Conservation (phyloP, 208 protist genomes). For the Leishmania amazonensis region DNA sequence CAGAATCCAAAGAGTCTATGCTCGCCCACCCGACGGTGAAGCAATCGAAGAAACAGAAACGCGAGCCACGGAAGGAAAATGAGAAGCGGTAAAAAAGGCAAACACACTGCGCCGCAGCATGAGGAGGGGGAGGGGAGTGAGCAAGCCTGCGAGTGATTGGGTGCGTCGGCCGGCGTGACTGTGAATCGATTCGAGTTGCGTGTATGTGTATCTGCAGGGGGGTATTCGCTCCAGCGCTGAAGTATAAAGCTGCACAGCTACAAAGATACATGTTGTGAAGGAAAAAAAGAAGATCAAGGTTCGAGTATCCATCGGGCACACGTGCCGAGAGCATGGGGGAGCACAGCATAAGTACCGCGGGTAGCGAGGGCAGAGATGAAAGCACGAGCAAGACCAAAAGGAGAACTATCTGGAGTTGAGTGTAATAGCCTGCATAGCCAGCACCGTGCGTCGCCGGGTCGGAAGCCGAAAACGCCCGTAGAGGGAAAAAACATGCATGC, state of each 20-base stretch:
- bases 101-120: neutral
- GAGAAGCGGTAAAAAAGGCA: neutral
- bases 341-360: neutral
- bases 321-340: neutral
- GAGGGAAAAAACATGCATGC: neutral
- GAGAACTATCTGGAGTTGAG: neutral
- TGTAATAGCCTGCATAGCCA: neutral
- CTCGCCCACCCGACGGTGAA: neutral
- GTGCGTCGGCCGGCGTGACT: neutral
- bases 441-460: neutral
- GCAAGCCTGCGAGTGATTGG: neutral
- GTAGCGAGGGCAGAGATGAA: neutral
- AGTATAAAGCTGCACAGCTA: neutral
- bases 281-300: neutral
- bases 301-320: neutral
- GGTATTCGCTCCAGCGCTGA: neutral
- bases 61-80: neutral
- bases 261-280: slow-evolving; percentile 1
- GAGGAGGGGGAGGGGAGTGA: neutral
- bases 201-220: neutral
- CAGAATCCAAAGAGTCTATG: neutral
- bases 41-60: neutral
- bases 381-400: neutral
- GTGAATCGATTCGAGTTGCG: neutral
- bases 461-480: neutral